Evolutionary conservation across 2,329 filamentous ascomycete genomes (phyloP).

Genomic region (Trichoderma arundinaceum): DNA sequence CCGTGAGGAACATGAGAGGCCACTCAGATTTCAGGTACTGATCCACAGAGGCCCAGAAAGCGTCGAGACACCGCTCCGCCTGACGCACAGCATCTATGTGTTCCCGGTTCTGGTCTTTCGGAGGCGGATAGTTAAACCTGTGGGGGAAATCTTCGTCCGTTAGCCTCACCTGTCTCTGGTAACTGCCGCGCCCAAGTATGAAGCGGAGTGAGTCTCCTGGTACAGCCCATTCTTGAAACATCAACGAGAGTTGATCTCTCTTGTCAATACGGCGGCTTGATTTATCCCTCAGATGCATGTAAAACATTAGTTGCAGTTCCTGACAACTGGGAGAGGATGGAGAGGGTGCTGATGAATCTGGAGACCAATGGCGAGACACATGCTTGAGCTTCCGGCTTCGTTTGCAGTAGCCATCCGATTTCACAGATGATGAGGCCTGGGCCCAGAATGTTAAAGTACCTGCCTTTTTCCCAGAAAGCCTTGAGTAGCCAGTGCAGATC

Average conservation of each 20-base stretch:
- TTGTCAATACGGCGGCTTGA: too few species aligned
- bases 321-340: constrained; percentile 50
- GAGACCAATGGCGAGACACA: constrained; percentile 19
- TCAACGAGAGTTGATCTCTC: too few species aligned
- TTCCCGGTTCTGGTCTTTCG: constrained; percentile 33
- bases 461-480: constrained; percentile 47
- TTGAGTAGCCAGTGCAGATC: constrained; percentile 47
- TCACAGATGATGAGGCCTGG: too few species aligned
- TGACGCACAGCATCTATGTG: constrained; percentile 48
- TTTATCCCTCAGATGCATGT: too few species aligned
- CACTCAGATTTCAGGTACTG: constrained; percentile 30
- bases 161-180: constrained; percentile 29
- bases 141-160: constrained; percentile 22
- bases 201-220: too few species aligned
- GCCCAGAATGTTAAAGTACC: too few species aligned
- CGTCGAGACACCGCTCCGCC: constrained; percentile 50
- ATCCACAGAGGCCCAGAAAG: constrained; percentile 31
- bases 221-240: too few species aligned
- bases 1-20: constrained; percentile 35
- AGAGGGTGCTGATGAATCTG: constrained; percentile 50
- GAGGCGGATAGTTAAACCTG: too few species aligned
- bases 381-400: too few species aligned
- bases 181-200: too few species aligned
- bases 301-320: too few species aligned
- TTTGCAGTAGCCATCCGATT: too few species aligned